Conservation (phyloP, 2,329 filamentous ascomycete genomes). For the Phoma sp. region DNA sequence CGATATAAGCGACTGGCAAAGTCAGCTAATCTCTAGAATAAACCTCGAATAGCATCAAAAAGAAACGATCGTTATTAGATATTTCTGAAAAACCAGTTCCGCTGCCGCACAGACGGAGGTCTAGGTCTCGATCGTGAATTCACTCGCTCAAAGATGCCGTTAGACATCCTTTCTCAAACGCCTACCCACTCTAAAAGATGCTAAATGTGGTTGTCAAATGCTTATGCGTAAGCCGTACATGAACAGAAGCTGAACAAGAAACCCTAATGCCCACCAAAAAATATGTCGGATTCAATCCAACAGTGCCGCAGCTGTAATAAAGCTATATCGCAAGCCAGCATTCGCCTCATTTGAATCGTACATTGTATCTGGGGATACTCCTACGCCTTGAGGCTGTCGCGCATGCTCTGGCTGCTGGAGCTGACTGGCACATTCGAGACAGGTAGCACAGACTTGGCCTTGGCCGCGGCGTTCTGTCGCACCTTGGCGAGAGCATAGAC, state of each 20-base stretch:
- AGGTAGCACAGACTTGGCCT: constrained; percentile 71
- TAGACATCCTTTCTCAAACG: constrained; percentile 5
- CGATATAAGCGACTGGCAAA: background rate
- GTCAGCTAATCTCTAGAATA: background rate
- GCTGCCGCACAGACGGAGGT: constrained; percentile 2
- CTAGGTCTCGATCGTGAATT: constrained; percentile 4
- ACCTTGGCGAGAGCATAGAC: constrained; percentile 90
- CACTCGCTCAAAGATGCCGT: constrained; percentile 2
- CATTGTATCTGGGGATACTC: background rate
- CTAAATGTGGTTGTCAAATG: constrained; percentile 10
- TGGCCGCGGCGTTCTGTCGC: constrained; percentile 73
- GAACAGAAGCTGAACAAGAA: background rate
- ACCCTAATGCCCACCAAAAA: background rate
- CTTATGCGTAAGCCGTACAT: constrained; percentile 8
- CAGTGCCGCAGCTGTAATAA: constrained; percentile 15
- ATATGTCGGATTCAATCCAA: constrained; percentile 30
- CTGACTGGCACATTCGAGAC: constrained; percentile 74
- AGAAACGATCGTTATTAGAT: constrained; percentile 8
- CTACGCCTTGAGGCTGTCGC: constrained; percentile 74
- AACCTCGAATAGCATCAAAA: background rate
- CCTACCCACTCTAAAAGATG: constrained; percentile 9
- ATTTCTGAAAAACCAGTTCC: background rate
- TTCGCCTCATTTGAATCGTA: constrained; percentile 18
- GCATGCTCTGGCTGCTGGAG: constrained; percentile 88
- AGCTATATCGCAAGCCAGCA: constrained; percentile 18